Evolutionary conservation across 2,329 filamentous ascomycete genomes (phyloP).

Genomic region (Coniochaeta sp.): DNA sequence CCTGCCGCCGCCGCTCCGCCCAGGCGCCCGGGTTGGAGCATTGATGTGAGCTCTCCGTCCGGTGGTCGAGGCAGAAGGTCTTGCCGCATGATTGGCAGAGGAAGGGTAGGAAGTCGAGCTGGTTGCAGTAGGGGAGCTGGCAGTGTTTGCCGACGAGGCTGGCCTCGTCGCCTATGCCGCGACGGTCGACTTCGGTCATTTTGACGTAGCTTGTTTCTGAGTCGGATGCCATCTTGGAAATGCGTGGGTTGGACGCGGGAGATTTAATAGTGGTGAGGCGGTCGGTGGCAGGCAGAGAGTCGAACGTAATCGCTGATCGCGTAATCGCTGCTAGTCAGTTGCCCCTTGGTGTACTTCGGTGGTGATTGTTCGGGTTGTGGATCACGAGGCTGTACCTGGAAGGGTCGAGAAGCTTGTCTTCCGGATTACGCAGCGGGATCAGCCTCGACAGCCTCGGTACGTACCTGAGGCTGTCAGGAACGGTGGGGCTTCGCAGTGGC

Average conservation of each 20-base stretch:
- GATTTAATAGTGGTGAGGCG: neutral
- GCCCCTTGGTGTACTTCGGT: neutral
- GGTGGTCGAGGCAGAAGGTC: slow-evolving; percentile 91
- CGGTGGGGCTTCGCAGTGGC: neutral
- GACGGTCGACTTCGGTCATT: slow-evolving; percentile 53
- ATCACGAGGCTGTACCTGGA: neutral
- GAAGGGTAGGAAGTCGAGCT: slow-evolving; percentile 95
- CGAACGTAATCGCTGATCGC: neutral
- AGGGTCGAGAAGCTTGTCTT: slow-evolving; percentile 1
- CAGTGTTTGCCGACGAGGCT: slow-evolving; percentile 86
- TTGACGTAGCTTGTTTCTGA: slow-evolving; percentile 54
- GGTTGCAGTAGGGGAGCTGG: slow-evolving; percentile 83
- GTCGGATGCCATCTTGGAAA: slow-evolving; percentile 42
- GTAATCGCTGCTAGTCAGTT: neutral
- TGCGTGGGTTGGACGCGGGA: neutral
- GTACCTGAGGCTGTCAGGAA: neutral
- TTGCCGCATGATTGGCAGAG: slow-evolving; percentile 80
- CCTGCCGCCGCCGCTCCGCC: slow-evolving; percentile 49
- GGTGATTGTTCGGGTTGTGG: neutral
- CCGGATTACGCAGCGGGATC: neutral
- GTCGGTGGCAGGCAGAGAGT: neutral
- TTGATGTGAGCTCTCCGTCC: slow-evolving; percentile 74
- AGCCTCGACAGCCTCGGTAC: neutral
- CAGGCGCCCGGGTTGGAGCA: slow-evolving; percentile 55
- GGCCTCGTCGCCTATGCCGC: slow-evolving; percentile 49